Base-by-base conservation (phyloP, 148 eudicot genomes). In the Chenopodium album region DNA sequence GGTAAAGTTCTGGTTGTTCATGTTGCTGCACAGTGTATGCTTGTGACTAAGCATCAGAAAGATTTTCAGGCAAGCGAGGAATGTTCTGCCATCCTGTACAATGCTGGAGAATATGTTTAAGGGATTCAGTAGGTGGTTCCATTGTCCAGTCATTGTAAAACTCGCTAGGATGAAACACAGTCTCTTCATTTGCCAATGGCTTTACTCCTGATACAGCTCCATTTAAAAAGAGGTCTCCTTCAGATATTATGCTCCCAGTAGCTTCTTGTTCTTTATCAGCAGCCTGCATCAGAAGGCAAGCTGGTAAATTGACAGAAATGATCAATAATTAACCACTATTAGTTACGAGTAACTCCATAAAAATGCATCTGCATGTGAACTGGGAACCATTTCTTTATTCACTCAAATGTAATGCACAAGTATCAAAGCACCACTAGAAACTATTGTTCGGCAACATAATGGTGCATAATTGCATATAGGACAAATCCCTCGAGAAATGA, bases 11-110 rank as follows among this genome's bases (percentile, higher is more conserved):
- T 29, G 32, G 2, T 20, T 7, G 54, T 14, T 50, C 23, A 2
- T 22, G 13, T 44, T 74, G 73, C 73, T 20, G 82, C 59, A 44
- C 2, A 41, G 74, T 34, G 75, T 29, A 72, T 50, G 12, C 2
- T 3, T 28, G 67, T 50, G 32, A 56, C 56, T 78, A 72, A 81
- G 79, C 79, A 29, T 78, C 52, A 54, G 80, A 8, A 13, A 78
- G 37, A 23, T 47, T 64, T 3, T 86, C 82, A 28, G 75, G 77
- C 14, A 85, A 85, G 48, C 86, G 88, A 16, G 90, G 84, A 78
- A 91, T 54, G 60, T 63, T 47, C 83, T 94, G 97, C 92, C 97
- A 96, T 76, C 98, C 99, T 0, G 93, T 80, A 79, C 89, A 89
- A 71, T 88, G 92, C 79, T 88, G 88, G 31, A 94, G 90, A 84